Evolutionary conservation across 495 filamentous ascomycete genomes (phyloP), one percentile per base, ranked within the genome.

Genomic region (Xylaria nigripes): DNA sequence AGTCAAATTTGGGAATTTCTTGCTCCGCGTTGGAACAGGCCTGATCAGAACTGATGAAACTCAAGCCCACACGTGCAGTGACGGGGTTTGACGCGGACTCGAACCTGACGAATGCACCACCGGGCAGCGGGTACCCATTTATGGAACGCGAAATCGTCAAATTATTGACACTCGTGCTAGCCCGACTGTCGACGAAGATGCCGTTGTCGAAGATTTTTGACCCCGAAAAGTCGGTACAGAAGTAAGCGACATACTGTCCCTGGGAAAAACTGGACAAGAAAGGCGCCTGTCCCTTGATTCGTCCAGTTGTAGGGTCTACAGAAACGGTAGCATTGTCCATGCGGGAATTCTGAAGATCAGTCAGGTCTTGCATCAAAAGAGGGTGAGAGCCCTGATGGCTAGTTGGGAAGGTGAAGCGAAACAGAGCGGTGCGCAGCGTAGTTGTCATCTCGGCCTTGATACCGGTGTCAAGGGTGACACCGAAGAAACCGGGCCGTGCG

Each of bases 241-340:
- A 86, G 63, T 88, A 64, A 32, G 68, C 41, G 2, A 63, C 58
- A 46, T 84, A 90, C 45, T 58, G 73, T 1, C 85, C 86, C 38
- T 76, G 76, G 0, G 82, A 83, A 58, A 89, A 90, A 61, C 83
- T 86, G 1, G 86, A 84, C 10, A 78, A 53, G 61, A 89, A 89
- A 1, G 75, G 78, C 0, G 78, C 86, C 58, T 72, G 82, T 3
- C 82, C 86, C 16, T 75, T 82, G 45, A 89, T 80, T 34, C 85
- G 73, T 15, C 85, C 86, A 0, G 74, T 81, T 0, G 54, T 52
- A 1, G 69, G 48, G 40, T 81, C 68, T 12, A 88, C 75, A 2
- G 66, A 68, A 2, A 86, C 71, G 12, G 72, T 79, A 10, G 76
- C 86, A 52, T 85, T 84, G 61, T 74, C 70, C 55, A 80, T 80